Base-by-base conservation (phyloP, 169 alveolate genomes). In the Plasmodium gonderi region DNA sequence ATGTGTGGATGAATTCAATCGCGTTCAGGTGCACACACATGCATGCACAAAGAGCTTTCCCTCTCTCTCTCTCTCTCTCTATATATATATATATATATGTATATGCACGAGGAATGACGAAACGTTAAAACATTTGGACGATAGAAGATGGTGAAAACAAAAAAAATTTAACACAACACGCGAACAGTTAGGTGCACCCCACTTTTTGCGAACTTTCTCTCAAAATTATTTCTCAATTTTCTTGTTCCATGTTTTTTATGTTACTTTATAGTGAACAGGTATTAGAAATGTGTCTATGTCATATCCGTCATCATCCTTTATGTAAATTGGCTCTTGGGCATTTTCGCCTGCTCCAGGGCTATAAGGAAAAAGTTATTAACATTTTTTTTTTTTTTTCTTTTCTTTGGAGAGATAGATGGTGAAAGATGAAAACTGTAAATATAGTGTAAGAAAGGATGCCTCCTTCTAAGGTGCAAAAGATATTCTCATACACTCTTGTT, bases 321-420 rank as follows among this genome's bases (percentile, higher is more conserved):
- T 51, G 49, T 45, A 47, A 20, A 83, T 47, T 31, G 92, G 92
- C 14, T 83, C 92, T 12, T 38, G 75, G 74, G 83, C 92, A 42
- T 47, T 31, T 83, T 83, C 92, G 11, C 92, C 92, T 1, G 92
- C 92, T 45, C 92, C 92, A 14, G 92, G 92, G 29, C 92, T 83
- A 7, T 38, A 83, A 36, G 64, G 23, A 29, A 33, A 72, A 33
- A 36, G 8, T 9, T 0, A 33, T 65, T 38, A 11, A 40, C 7
- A 54, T 60, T 60, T 17, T 17, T 3, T n/a, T n/a, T n/a, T n/a
- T n/a, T n/a, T n/a, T n/a, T n/a, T n/a, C n/a, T n/a, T n/a, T n/a
- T n/a, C n/a, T n/a, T n/a, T n/a, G n/a, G n/a, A n/a, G n/a, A n/a
- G n/a, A n/a, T n/a, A n/a, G n/a, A n/a, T n/a, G n/a, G n/a, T n/a